Conservation (phyloP, 2,329 filamentous ascomycete genomes). For the Colletotrichum sp. region DNA sequence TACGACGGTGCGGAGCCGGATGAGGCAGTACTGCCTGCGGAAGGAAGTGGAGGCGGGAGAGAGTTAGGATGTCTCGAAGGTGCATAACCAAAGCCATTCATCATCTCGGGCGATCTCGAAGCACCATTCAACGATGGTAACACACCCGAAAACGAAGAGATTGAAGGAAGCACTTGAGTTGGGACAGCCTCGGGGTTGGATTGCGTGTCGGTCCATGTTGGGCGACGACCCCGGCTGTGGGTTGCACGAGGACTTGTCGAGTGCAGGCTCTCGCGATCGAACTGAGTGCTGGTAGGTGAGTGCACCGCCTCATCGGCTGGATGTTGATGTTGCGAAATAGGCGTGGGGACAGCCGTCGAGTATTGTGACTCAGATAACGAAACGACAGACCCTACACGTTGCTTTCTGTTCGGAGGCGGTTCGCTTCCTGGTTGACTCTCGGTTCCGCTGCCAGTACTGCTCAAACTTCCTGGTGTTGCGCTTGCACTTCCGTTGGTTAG, state of each 20-base stretch:
- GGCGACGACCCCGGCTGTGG: slow-evolving; percentile 6
- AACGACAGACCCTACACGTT: slow-evolving; percentile 52
- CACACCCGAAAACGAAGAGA: slow-evolving; percentile 45
- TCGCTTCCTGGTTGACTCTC: slow-evolving; percentile 55
- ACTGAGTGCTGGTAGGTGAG: slow-evolving; percentile 45
- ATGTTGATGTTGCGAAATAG: slow-evolving; percentile 36
- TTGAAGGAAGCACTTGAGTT: slow-evolving; percentile 40
- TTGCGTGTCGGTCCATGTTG: slow-evolving; percentile 16
- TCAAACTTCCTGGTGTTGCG: slow-evolving; percentile 40
- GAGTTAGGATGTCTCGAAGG: background rate
- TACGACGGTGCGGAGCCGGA: slow-evolving; percentile 34
- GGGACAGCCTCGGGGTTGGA: slow-evolving; percentile 20
- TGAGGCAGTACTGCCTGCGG: slow-evolving; percentile 47
- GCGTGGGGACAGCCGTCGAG: slow-evolving; percentile 41
- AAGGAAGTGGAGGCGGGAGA: slow-evolving; percentile 45
- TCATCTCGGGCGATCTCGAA: slow-evolving; percentile 13
- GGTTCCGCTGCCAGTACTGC: slow-evolving; percentile 50
- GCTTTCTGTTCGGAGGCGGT: slow-evolving; percentile 49
- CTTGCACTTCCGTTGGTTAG: slow-evolving; percentile 44
- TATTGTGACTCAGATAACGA: slow-evolving; percentile 52
- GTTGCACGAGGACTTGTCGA: slow-evolving; percentile 14
- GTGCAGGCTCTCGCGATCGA: slow-evolving; percentile 33
- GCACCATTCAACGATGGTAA: slow-evolving; percentile 34
- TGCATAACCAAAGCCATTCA: background rate
- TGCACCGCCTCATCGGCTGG: slow-evolving; percentile 47